A percentile compares a stretch with the other conserved stretches of the same genome.
These are phyloP conservation scores for Tubosaeta sp. DNA, from an alignment of 768 basidiomycete genomes.

Conservation along the genomic window DNA sequence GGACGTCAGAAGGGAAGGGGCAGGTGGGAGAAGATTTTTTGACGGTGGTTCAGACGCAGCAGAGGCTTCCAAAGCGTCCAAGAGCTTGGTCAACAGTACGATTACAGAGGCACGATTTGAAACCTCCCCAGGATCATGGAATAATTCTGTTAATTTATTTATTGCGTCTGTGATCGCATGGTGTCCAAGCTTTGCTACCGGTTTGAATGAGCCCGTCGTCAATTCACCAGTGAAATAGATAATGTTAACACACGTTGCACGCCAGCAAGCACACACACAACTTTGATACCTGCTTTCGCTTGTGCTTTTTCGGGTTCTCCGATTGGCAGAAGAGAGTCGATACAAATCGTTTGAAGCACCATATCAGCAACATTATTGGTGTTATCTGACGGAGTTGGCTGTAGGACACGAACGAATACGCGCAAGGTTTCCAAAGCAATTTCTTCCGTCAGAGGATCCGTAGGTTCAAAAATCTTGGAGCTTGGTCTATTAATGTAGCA, in stretches of 20 bases:
- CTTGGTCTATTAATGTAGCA: neutral
- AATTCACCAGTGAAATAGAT: neutral
- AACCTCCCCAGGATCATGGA: slow-evolving; percentile 66
- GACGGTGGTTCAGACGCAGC: slow-evolving; percentile 17
- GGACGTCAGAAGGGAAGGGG: slow-evolving; percentile 42
- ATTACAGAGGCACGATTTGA: slow-evolving; percentile 64
- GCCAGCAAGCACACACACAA: slow-evolving; percentile 72
- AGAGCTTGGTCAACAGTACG: slow-evolving; percentile 60
- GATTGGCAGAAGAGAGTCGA: slow-evolving; percentile 75
- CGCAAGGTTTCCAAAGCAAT: slow-evolving; percentile 70
- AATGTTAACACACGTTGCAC: slow-evolving; percentile 63
- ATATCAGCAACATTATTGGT: slow-evolving; percentile 41
- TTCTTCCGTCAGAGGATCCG: slow-evolving; percentile 68
- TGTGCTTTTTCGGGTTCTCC: slow-evolving; percentile 92
- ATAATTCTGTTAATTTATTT: slow-evolving; percentile 74
- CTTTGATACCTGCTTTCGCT: slow-evolving; percentile 82
- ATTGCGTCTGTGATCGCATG: slow-evolving; percentile 66
- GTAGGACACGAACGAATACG: slow-evolving; percentile 71
- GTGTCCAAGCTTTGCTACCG: slow-evolving; percentile 59
- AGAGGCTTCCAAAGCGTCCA: slow-evolving; percentile 36
- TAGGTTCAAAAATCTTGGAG: slow-evolving; percentile 86
- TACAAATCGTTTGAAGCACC: slow-evolving; percentile 69
- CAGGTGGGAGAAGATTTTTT: slow-evolving; percentile 18
- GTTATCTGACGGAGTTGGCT: slow-evolving; percentile 40
- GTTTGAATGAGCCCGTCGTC: slow-evolving; percentile 6